Evolutionary conservation across 306 rosid genomes (phyloP), one percentile per base, ranked within the genome.

Genomic region (Quercus alba): DNA sequence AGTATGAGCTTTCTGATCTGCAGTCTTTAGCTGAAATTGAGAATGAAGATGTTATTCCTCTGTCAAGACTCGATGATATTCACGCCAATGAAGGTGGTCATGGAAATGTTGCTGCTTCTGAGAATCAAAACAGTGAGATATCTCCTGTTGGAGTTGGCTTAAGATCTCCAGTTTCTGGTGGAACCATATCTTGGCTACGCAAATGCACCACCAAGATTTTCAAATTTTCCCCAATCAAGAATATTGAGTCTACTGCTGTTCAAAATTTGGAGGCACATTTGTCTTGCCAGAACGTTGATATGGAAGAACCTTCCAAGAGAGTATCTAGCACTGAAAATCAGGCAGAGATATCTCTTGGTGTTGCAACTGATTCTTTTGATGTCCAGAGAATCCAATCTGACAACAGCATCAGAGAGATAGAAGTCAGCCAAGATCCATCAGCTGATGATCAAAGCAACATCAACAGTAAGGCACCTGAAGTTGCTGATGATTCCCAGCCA

Each of bases 181-280:
- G 92, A 52, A 90, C 94, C 21, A 75, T 94, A 64, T 93, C 96
- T 76, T 95, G 97, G 97, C 77, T 95, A 44, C 97, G 94, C 20
- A 93, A 93, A 81, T 93, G 99, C 86, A 93, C 97, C 58, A 79
- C 99, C 20, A 94, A 90, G 90, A 89, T 95, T 67, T 89, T 95
- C 69, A 95, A 79, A 59, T 76, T 91, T 70, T 93, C 99, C 30
- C 96, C 99, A 0, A 85, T 86, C 49, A 91, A 56, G 61, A 91
- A 86, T 81, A 71, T 69, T 0, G 91, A 87, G 76, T 81, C 87
- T 75, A 85, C 85, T 76, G 87, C 85, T 75, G 61, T 79, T 59
- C 84, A 57, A 19, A 78, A 85, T 86, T 76, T 77, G 84, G 89
- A 54, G 71, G 84, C 58, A 66, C 70, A 81, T 35, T 78, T 70